A percentile compares a stretch with the other conserved stretches of the same genome.
phyloP scores from a whole-genome alignment of 148 eudicot species.

The Dysphania ambrosioides region DNA sequence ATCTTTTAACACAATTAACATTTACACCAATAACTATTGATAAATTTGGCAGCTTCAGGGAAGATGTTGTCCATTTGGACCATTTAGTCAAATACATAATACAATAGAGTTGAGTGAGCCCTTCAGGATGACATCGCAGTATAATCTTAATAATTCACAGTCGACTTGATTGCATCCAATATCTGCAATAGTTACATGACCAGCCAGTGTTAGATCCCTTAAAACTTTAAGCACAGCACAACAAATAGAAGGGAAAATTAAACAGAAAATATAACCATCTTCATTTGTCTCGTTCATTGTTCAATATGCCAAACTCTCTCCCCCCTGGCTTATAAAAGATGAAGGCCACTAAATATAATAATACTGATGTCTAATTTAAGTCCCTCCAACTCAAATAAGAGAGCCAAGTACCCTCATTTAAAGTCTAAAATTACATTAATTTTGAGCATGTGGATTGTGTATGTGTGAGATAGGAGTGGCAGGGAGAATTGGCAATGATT shows the following conservation, averaged over 20 bases:
- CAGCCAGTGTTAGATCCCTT: constrained; percentile 9
- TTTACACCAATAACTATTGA: background rate
- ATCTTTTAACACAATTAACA: background rate
- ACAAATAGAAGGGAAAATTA: background rate
- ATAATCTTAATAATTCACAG: constrained; percentile 53
- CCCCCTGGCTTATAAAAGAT: no score
- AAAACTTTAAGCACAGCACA: no score
- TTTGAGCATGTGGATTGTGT: no score
- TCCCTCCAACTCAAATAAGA: no score
- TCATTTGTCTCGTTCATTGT: background rate
- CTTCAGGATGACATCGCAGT: constrained; percentile 1
- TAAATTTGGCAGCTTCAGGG: background rate
- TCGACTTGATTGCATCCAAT: constrained; percentile 78
- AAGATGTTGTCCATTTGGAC: background rate
- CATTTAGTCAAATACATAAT: background rate
- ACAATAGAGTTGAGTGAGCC: background rate
- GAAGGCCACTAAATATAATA: no score
- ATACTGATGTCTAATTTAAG: no score
- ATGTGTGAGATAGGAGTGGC: no score
- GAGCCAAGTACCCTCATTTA: no score
- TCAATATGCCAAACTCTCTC: background rate
- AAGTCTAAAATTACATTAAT: no score
- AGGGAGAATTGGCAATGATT: no score
- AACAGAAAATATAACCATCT: background rate
- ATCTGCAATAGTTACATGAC: constrained; percentile 44